Evolutionary conservation across 164 flowering plant species (phyloP).

Genomic region (Protea cynaroides): DNA sequence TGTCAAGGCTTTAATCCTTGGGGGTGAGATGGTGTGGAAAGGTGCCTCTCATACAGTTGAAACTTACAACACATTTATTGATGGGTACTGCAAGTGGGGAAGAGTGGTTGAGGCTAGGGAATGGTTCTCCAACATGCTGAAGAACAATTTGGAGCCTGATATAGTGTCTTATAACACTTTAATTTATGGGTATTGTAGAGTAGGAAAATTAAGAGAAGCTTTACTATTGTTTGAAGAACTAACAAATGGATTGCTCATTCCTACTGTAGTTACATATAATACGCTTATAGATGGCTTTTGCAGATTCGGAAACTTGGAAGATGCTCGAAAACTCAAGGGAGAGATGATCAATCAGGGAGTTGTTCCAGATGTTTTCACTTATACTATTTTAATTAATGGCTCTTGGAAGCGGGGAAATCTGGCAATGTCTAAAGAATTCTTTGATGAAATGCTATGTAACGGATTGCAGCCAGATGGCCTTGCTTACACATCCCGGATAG

Average conservation of each 20-base stretch:
- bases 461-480: conserved; percentile 54
- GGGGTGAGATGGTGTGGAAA: conserved; percentile 39
- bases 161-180: conserved; percentile 53
- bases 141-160: conserved; percentile 41
- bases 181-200: conserved; percentile 61
- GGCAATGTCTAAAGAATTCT: conserved; percentile 36
- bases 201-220: conserved; percentile 45
- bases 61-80: conserved; percentile 47
- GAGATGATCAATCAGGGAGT: conserved; percentile 41
- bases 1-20: conserved; percentile 37
- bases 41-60: conserved; percentile 43
- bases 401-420: conserved; percentile 41
- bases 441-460: conserved; percentile 47
- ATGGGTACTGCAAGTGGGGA: conserved; percentile 51
- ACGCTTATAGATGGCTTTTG: conserved; percentile 57
- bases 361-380: conserved; percentile 56
- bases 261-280: conserved; percentile 59
- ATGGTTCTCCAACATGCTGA: conserved; percentile 36
- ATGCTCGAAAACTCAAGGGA: conserved; percentile 46
- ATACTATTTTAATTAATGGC: conserved; percentile 57
- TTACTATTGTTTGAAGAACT: conserved; percentile 47
- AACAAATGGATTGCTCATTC: conserved; percentile 24
- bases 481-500: conserved; percentile 43
- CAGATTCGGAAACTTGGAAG: conserved; percentile 38
- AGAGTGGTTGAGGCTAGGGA: conserved; percentile 43